Evolutionary conservation across 139 green algal species (phyloP), one percentile per base, ranked within the genome.

Genomic region (Choricystis sp.): DNA sequence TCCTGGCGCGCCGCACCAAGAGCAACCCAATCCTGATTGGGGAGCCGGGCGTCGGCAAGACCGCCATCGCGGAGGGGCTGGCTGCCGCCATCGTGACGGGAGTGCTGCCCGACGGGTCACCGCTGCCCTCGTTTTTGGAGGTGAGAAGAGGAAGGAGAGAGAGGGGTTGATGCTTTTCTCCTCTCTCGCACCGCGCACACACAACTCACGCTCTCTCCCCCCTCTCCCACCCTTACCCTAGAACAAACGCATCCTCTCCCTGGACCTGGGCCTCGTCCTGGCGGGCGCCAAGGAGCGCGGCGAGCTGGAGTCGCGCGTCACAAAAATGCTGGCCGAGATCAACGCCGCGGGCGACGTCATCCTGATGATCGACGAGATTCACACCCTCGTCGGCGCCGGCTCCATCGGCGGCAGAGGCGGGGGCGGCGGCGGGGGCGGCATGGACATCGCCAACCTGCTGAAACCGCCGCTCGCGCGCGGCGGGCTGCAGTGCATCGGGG

Each of bases 11-110:
- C 29, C 66, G 72, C 30, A 79, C 56, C 58, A 94, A 94, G 80
- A 97, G 95, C 85, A 98, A 97, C 83, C 91, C 93, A 55, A 88
- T 99, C 61, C 80, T 99, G 64, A 78, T 99, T 65, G 92, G 92
- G 26, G 90, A 98, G 74, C 90, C 91, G n/a, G 90, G 87, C 19
- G 84, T 90, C 25, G 82, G 86, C 72, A 95, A 94, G 40, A 94
- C 86, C 2, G 88, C 86, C 26, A 90, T 95, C 55, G 86, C 83
- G 1, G 92, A 98, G 80, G 92, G 92, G 25, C 72, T 97, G 55
- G 91, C 92, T 1, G 66, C 72, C 59, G 74, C 80, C 60, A 96
- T 98, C 48, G 89, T 80, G 23, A 59, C 25, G 4, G 52, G 62
- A 28, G 26, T 24, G 28, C 49, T 69, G 58, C 64, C 75, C 66